Base-by-base conservation (phyloP, 345 rosid species). In the Limnanthes douglasii region DNA sequence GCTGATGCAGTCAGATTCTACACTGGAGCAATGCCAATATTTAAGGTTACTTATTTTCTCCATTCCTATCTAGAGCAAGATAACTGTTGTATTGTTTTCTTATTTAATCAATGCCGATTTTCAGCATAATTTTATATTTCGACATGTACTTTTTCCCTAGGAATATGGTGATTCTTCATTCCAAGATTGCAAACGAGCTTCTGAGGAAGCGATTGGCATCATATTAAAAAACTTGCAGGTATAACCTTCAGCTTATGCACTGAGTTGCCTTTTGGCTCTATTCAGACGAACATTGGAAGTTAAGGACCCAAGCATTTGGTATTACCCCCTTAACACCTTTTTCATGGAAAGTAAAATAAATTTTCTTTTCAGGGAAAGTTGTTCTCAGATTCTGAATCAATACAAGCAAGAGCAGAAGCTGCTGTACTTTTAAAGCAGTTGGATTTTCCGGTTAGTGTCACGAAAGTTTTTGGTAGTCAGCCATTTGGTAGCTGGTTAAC, bases 1-100 rank as follows among this genome's bases (percentile, higher is more conserved):
- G 83, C 83, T 10, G 94, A 85, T 73, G 99, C 99, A 31, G 96
- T 92, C 57, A 80, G 72, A 62, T 85, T 78, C 60, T 92, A 81
- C 41, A 75, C 59, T 15, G 99, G 99, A 60, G 96, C 96, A 39
- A 80, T 78, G 86, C 99, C 99, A 54, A 85, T 92, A 61, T 75
- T 92, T 49, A 78, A 85, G 99, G 96, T 78, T 25, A 13, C 32
- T 43, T 33, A 26, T 27, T 34, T 12, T 11, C 15, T 12, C 3
- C 12, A 5, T 31, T n/a, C n/a, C n/a, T n/a, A n/a, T 25, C 26
- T 31, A 18, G 37, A 50, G 18, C 26, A 6, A 5, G 19, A 37
- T 37, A 32, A 31, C 18, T 44, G n/a, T 43, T 38, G 10, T 42
- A 44, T 38, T 31, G 37, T 17, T 31, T 27, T 45, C 10, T 38